Evolutionary conservation across 2,329 filamentous ascomycete genomes (phyloP), one percentile per base, ranked within the genome.

Genomic region (Helotiales sp.): DNA sequence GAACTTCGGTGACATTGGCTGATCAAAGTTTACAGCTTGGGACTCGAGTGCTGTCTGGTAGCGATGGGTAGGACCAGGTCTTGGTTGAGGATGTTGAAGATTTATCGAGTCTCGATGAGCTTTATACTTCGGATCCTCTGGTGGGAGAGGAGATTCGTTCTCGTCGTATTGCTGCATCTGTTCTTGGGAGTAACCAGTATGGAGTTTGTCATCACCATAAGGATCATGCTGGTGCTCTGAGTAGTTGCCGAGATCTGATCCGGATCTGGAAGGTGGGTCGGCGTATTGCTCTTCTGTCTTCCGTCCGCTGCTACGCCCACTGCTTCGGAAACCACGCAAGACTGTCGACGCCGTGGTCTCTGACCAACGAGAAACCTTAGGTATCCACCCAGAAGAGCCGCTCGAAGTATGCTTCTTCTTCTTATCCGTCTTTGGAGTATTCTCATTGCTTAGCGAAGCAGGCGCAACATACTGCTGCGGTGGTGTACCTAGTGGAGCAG

Each of bases 291-390:
- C 81, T 81, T 74, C 86, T 75, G 77, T 87, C 72, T 79, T 86
- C 75, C 77, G 86, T 75, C 79, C 78, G 70, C 78, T 79, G 22
- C 75, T 77, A 48, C 80, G 79, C 44, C 79, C 80, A 67, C 85
- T 90, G 67, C 83, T 85, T 38, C 88, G 85, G 72, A 93, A 89
- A 38, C 88, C 89, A 66, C 89, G 88, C 44, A 90, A 87, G 42
- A 92, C 86, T 60, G 91, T 96, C 0, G 92, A 96, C 3, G 93
- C 84, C 0, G 95, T 99, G 2, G 93, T 98, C 76, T 96, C 95
- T 0, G 93, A 98, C 95, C 95, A 99, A 42, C 95, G 85, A 5
- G 95, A 98, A 62, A 96, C 93, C 77, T 96, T 97, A 24, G 93
- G 92, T 61, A 96, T 89, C 79, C 85, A 86, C 52, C 83, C 79